Evolutionary conservation across 2,329 filamentous ascomycete species (phyloP).

Genomic region (Zarea fungicola): DNA sequence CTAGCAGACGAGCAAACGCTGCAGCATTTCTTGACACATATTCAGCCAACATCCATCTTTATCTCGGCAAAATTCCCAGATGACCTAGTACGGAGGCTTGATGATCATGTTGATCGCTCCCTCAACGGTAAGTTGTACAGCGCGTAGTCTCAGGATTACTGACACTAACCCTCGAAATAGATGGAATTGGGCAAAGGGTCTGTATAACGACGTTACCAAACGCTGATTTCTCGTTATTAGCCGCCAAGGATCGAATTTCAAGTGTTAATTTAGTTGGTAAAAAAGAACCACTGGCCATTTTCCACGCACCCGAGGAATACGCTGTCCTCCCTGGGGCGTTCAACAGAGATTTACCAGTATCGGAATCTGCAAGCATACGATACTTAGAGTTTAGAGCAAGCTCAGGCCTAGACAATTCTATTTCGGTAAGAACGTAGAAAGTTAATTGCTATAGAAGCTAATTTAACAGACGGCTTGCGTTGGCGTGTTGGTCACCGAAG

Average conservation of each 20-base stretch:
- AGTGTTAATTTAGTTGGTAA: neutral
- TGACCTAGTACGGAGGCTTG: constrained; percentile 27
- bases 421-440: neutral
- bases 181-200: neutral
- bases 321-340: no score
- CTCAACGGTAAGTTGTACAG: constrained; percentile 11
- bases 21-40: constrained; percentile 53
- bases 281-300: neutral
- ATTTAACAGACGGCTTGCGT: constrained; percentile 66
- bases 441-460: neutral
- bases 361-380: neutral
- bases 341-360: no score
- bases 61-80: constrained; percentile 44
- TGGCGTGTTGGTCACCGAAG: constrained; percentile 76
- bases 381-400: neutral
- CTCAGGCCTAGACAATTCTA: neutral
- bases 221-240: neutral
- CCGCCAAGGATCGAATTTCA: neutral
- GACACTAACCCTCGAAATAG: neutral
- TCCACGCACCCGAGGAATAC: no score
- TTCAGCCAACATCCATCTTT: constrained; percentile 51
- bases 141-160: neutral
- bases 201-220: neutral
- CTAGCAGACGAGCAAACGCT: constrained; percentile 63
- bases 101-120: constrained; percentile 17